Evolutionary conservation across 306 rosid species (phyloP), one percentile per base, ranked within the genome.

Genomic region (Acacia crassicarpa): DNA sequence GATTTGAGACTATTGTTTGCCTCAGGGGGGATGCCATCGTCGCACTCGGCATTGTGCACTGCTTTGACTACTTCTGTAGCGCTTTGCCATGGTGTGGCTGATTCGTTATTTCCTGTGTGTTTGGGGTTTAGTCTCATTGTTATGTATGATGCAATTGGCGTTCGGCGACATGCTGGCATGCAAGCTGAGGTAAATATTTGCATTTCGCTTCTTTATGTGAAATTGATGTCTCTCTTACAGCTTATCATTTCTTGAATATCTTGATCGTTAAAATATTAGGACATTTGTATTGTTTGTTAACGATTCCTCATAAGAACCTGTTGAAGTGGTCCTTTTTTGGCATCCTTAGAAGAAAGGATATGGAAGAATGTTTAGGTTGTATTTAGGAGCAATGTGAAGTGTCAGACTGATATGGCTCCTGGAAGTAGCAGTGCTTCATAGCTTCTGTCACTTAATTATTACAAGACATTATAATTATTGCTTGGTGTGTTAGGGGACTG

Each of bases 91-190:
- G 80, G 80, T 38, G 71, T 76, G 51, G 80, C 80, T 22, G 80
- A 76, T 76, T 91, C 94, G 6, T 74, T 91, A 8, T 91, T 91
- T 83, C 92, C 91, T 17, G 92, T 91, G 71, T 89, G 91, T 74
- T 83, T 91, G 83, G 92, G 92, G 63, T 91, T 91, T 80, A 87
- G 85, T 72, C 88, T 91, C 5, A 86, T 91, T 81, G 94, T 91
- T 27, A 91, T 91, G 92, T 89, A 89, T 51, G 94, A 91, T 69
- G 92, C 92, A 23, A 89, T 86, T 44, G 92, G 94, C 15, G 92
- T 89, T 49, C 79, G 94, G 65, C 86, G 94, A 69, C 94, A 91
- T 84, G 92, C 94, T 70, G 94, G 92, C 59, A 89, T 89, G 90
- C 94, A 91, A 77, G 94, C 92, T 53, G 85, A 89, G 94, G 94